Evolutionary conservation across 129 eudicot species (phyloP), one percentile per base, ranked within the genome.

Genomic region (Mikania micrantha): DNA sequence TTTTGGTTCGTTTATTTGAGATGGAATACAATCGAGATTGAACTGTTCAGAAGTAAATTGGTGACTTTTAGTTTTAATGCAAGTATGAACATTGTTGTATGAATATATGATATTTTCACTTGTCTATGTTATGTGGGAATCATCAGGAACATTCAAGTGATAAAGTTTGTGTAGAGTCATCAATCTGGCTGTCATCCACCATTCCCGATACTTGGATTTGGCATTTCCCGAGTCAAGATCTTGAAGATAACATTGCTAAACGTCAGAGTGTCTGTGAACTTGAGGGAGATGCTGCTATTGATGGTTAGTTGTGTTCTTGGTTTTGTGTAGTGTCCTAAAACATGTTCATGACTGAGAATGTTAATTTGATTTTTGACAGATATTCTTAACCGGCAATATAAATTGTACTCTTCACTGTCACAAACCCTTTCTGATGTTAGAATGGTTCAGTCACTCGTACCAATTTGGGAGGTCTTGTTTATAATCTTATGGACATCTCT

Each of bases 371-470:
- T 24, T 67, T 74, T 28, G 72, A 22, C 96, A 94, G 99, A 89
- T 74, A 87, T 94, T 29, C 69, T 94, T 15, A 94, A 94, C 80
- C 96, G 85, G 66, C 80, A 83, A 75, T 65, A 25, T 54, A 87
- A 79, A 60, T 39, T 84, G 71, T 89, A 78, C 59, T 77, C 88
- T 39, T 74, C 99, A 53, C 81, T 89, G 68, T 89, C 99, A 22
- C 97, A 94, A 78, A 79, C 90, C 61, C 67, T 59, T 60, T 81
- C 90, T 7, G 90, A 87, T 76, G 81, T 77, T 83, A 87, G 81
- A 83, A 83, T 86, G 96, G 99, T 94, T 76, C 99, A 90, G 85
- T 94, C 99, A 36, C 88, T 94, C 36, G 74, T 94, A 50, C 99
- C 99, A 32, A 94, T 94, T 68, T 94, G 99, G 99, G 95, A 94